phyloP scores from a whole-genome alignment of 352 stramenopile species.

The Phytophthora fragariae region DNA sequence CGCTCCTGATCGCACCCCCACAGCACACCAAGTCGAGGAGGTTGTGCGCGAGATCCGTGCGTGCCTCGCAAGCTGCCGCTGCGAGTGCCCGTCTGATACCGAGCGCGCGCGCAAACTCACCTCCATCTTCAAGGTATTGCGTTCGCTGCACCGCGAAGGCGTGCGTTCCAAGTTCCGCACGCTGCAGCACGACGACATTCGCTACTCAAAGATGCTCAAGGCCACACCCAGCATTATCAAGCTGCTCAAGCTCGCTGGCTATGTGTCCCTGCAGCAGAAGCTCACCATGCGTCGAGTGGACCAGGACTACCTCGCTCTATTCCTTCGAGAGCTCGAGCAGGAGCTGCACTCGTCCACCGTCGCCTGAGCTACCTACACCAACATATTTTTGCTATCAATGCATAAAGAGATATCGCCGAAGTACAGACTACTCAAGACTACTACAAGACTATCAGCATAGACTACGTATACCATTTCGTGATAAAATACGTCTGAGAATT shows the following conservation, averaged over 20 bases:
- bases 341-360: slow-evolving; percentile 37
- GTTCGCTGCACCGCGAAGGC: slow-evolving; percentile 70
- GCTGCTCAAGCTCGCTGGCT: slow-evolving; percentile 79
- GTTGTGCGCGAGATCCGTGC: slow-evolving; percentile 57
- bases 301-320: slow-evolving; percentile 66
- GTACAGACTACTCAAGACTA: slow-evolving; percentile 26
- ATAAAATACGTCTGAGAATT: slow-evolving; percentile 25
- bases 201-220: slow-evolving; percentile 71
- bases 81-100: slow-evolving; percentile 70
- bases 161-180: slow-evolving; percentile 73
- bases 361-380: slow-evolving; percentile 16
- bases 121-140: slow-evolving; percentile 76
- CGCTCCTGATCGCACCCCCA: slow-evolving; percentile 45
- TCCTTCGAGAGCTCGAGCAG: slow-evolving; percentile 62
- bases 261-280: slow-evolving; percentile 75
- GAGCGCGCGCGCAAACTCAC: slow-evolving; percentile 71
- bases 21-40: slow-evolving; percentile 53
- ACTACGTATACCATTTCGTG: slow-evolving; percentile 18
- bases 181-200: slow-evolving; percentile 74
- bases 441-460: slow-evolving; percentile 29
- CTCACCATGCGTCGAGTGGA: slow-evolving; percentile 81
- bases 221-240: slow-evolving; percentile 80
- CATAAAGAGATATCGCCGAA: slow-evolving; percentile 18
- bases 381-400: slow-evolving; percentile 22
- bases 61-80: slow-evolving; percentile 62